phyloP scores from a whole-genome alignment of 331 rosid genomes.

The Malus hybrid region DNA sequence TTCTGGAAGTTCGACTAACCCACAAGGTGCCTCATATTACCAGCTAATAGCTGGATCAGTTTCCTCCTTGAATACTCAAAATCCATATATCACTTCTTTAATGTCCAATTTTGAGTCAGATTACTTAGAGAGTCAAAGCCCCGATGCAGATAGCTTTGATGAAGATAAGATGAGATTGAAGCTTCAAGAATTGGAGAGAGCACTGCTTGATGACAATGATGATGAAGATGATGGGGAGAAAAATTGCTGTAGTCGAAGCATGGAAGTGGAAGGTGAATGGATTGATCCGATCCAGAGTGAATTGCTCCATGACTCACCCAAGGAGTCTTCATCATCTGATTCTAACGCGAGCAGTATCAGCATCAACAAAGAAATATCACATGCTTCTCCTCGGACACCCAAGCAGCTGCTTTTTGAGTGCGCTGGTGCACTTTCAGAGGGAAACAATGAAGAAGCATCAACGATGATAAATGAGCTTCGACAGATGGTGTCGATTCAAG shows the following conservation, averaged over 20 bases:
- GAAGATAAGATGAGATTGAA: slow-evolving; percentile 58
- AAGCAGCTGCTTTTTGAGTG: slow-evolving; percentile 67
- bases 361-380: slow-evolving; percentile 45
- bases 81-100: slow-evolving; percentile 30
- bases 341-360: slow-evolving; percentile 56
- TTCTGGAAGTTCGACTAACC: slow-evolving; percentile 46
- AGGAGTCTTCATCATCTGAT: slow-evolving; percentile 63
- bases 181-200: slow-evolving; percentile 85
- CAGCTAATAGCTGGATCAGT: slow-evolving; percentile 31
- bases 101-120: slow-evolving; percentile 35
- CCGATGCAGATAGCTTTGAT: slow-evolving; percentile 35
- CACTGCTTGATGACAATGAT: slow-evolving; percentile 64
- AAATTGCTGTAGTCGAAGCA: slow-evolving; percentile 38
- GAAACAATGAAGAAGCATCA: slow-evolving; percentile 48
- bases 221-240: slow-evolving; percentile 43
- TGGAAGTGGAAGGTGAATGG: slow-evolving; percentile 84
- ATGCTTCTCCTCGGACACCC: slow-evolving; percentile 37
- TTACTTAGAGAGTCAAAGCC: slow-evolving; percentile 49
- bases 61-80: slow-evolving; percentile 25
- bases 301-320: slow-evolving; percentile 58
- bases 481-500: slow-evolving; percentile 75
- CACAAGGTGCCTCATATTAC: slow-evolving; percentile 31
- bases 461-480: slow-evolving; percentile 64
- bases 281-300: slow-evolving; percentile 40
- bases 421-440: slow-evolving; percentile 73